Evolutionary conservation across 2,329 filamentous ascomycete species (phyloP), one percentile per base, ranked within the genome.

Genomic region (Penicillium griseofulvum): DNA sequence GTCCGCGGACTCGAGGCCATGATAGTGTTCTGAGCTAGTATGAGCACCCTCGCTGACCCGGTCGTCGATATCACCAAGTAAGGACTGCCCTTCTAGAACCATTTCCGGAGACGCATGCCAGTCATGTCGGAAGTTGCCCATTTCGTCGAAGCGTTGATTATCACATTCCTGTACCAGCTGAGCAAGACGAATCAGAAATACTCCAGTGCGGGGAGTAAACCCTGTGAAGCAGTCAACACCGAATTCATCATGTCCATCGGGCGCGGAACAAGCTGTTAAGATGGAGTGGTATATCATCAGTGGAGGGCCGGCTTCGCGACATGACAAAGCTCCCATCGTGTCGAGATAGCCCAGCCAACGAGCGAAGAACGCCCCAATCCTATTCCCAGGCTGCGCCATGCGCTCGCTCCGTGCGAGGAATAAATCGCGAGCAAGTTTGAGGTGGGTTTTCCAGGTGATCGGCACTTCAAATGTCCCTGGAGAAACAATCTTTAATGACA

Each of bases 261-360:
- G 67, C 5, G 78, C 78, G 54, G 81, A 80, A 56, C 83, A 81
- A 11, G 79, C 71, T 33, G 58, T 68, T 14, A 72, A 26, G 19
- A 71, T 58, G 3, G 71, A 71, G 66, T 71, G 83, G 71, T 76
- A 85, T 68, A 78, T 74, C 52, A 76, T 78, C 9, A 84, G 74
- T 0, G 83, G 81, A 22, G 78, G 78, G 33, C 79, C 79, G 33
- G 78, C 77, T 46, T 76, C 77, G 10, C 82, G 81, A 16, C 88
- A 88, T 52, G 76, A 78, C 77, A 95, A 77, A 39, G 84, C 86
- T 24, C 89, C 90, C 52, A 94, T 77, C 1, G 94, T 85, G 66
- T 94, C 90, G 19, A 95, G 81, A 71, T 94, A 94, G 1, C 87
- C 88, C 60, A 94, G 88, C 90, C 90, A 95, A 55, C 88, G 85